Base-by-base conservation (phyloP, 2,329 filamentous ascomycete genomes). In the Ciborinia camelliae region DNA sequence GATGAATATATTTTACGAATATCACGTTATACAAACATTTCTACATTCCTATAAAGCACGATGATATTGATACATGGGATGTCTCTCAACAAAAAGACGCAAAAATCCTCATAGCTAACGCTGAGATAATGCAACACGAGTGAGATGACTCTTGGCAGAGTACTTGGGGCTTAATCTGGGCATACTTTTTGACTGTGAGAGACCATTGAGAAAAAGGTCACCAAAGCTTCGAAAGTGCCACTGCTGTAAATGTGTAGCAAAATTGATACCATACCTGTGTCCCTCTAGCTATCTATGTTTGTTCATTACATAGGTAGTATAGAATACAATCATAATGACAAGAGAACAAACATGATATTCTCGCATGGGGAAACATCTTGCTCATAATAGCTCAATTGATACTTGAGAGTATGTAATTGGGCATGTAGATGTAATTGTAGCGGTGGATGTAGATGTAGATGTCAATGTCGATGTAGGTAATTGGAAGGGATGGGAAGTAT, bases 211-310 rank as follows among this genome's bases (percentile, higher is more conserved):
- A 77, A 81, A 81, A 80, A 77, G 79, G 81, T 83, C 88, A 82
- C 82, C 80, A 90, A 92, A 92, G 91, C 91, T 95, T 95, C 91
- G 91, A 95, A 90, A 90, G 90, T 88, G 90, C 91, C 90, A 79
- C 70, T 63, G n/a, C 7, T 37, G 9, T 37, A 48, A 51, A 43
- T 48, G 50, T 50, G 65, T 41, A 51, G 60, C 32, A 50, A 50
- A 37, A 58, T 35, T 43, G 14, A 55, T 62, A 62, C 32, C 6
- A 35, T 62, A 52, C 59, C 57, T 26, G 1, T 28, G 2, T 18
- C 45, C 20, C 12, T 5, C 5, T 15, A 45, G 2, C 23, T 3
- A n/a, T 7, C 15, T 58, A n/a, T n/a, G n/a, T n/a, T n/a, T n/a
- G n/a, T n/a, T n/a, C n/a, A n/a, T n/a, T n/a, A n/a, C n/a, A n/a